Conservation (phyloP, 495 filamentous ascomycete species). For the Penicillium macrosclerotiorum region DNA sequence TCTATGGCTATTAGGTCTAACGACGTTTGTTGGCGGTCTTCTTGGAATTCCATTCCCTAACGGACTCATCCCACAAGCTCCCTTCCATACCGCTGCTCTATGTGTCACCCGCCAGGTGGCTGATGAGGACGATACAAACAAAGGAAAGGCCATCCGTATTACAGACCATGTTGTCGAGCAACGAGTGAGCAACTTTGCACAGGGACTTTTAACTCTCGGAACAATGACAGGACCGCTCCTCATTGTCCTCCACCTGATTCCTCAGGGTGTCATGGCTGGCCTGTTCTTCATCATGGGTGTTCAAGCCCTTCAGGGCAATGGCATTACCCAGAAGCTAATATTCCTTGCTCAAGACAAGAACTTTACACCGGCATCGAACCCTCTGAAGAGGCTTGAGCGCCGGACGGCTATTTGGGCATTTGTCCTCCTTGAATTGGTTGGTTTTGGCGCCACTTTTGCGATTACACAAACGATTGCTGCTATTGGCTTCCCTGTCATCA, state of each 20-base stretch:
- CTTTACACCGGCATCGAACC: slow-evolving; percentile 63
- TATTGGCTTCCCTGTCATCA: slow-evolving; percentile 89
- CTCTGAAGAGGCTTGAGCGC: slow-evolving; percentile 60
- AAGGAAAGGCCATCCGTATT: slow-evolving; percentile 59
- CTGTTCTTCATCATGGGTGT: slow-evolving; percentile 95
- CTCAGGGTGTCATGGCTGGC: slow-evolving; percentile 82
- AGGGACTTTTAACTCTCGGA: slow-evolving; percentile 79
- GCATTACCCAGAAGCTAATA: slow-evolving; percentile 77
- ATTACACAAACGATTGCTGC: slow-evolving; percentile 94
- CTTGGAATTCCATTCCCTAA: slow-evolving; percentile 90
- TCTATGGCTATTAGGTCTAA: slow-evolving; percentile 84
- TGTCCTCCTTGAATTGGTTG: slow-evolving; percentile 70
- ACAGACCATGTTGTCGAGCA: slow-evolving; percentile 84
- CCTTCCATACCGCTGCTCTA: slow-evolving; percentile 85
- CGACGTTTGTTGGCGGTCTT: slow-evolving; percentile 79
- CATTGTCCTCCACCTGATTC: slow-evolving; percentile 78
- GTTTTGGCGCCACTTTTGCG: slow-evolving; percentile 86
- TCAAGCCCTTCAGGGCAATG: slow-evolving; percentile 76
- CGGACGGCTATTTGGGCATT: slow-evolving; percentile 71
- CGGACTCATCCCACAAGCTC: slow-evolving; percentile 88
- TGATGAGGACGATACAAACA: slow-evolving; percentile 55
- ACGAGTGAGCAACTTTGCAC: slow-evolving; percentile 79
- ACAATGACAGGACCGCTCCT: slow-evolving; percentile 88
- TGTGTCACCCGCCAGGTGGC: slow-evolving; percentile 68
- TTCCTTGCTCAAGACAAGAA: slow-evolving; percentile 68